Evolutionary conservation across 1,284 basidiomycete species (phyloP).

Genomic region (Austroboletus novae-zelandiae): DNA sequence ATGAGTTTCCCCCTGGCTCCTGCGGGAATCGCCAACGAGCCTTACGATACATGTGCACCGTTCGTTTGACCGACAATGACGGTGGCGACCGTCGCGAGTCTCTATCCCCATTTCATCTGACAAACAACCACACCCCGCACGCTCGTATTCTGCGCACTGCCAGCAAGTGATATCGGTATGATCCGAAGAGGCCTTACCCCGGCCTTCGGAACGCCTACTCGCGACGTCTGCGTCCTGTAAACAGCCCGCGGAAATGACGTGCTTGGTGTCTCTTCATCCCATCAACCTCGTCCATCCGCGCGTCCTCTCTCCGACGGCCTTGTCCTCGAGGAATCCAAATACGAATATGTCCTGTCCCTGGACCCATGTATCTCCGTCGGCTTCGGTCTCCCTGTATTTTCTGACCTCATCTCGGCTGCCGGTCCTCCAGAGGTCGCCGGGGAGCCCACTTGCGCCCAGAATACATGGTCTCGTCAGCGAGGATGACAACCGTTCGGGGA

Average conservation of each 20-base stretch:
- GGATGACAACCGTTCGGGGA: not conserved
- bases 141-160: constrained; percentile 12
- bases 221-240: too few relatives aligned
- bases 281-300: constrained; percentile 6
- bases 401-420: constrained; percentile 2
- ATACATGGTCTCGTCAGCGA: constrained; percentile 9
- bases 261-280: constrained; percentile 1
- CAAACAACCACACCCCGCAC: constrained; percentile 10
- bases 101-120: too few relatives aligned
- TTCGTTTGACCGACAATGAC: too few relatives aligned
- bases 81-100: too few relatives aligned
- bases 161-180: constrained; percentile 1
- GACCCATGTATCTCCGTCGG: constrained; percentile 13
- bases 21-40: too few relatives aligned
- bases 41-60: constrained; percentile 1
- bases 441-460: constrained; percentile 3
- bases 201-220: constrained; percentile 6
- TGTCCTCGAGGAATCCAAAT: constrained; percentile 4
- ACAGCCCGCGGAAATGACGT: constrained; percentile 2
- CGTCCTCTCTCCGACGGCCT: constrained; percentile 3
- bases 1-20: too few relatives aligned
- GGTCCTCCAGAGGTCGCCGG: constrained; percentile 14
- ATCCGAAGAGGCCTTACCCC: constrained; percentile 12
- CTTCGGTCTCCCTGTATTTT: constrained; percentile 1
- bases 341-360: not conserved